A percentile compares a stretch with the other conserved stretches of the same genome.
phyloP scores from a whole-genome alignment of 768 basidiomycete genomes.

The Calocybe gangraenosa region DNA sequence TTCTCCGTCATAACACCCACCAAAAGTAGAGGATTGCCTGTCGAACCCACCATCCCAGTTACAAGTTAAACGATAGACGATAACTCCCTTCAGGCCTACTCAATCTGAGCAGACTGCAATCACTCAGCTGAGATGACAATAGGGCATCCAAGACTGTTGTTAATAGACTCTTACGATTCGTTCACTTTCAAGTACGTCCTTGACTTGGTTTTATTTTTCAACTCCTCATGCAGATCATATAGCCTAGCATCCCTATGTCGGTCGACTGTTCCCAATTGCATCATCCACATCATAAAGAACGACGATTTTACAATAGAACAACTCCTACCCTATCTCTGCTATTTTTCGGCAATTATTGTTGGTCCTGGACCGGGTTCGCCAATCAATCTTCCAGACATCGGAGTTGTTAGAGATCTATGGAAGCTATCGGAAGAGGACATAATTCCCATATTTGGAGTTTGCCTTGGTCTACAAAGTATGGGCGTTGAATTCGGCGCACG shows the following conservation, averaged over 20 bases:
- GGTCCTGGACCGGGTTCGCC: conserved; percentile 85
- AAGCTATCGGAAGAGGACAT: conserved; percentile 44
- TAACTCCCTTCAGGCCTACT: no score
- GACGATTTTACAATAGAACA: conserved; percentile 49
- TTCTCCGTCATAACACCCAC: no score
- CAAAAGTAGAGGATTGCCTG: no score
- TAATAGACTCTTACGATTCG: conserved; percentile 84
- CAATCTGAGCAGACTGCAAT: no score
- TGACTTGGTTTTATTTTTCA: not conserved
- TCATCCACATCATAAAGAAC: conserved; percentile 71
- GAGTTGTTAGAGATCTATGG: conserved; percentile 71
- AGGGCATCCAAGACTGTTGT: conserved; percentile 49
- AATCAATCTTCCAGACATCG: conserved; percentile 54
- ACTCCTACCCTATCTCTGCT: conserved; percentile 48
- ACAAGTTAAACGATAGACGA: no score
- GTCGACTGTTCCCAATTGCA: conserved; percentile 54
- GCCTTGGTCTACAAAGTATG: conserved; percentile 78
- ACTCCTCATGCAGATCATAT: not conserved
- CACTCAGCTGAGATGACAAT: conserved; percentile 27
- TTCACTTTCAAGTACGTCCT: conserved; percentile 79
- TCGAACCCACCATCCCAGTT: no score
- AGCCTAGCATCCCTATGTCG: conserved; percentile 75
- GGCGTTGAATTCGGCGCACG: conserved; percentile 59
- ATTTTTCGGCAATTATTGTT: conserved; percentile 67
- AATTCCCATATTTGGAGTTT: conserved; percentile 79